Evolutionary conservation across 2,329 filamentous ascomycete genomes (phyloP).

Genomic region (Apiospora rasikravindrae): DNA sequence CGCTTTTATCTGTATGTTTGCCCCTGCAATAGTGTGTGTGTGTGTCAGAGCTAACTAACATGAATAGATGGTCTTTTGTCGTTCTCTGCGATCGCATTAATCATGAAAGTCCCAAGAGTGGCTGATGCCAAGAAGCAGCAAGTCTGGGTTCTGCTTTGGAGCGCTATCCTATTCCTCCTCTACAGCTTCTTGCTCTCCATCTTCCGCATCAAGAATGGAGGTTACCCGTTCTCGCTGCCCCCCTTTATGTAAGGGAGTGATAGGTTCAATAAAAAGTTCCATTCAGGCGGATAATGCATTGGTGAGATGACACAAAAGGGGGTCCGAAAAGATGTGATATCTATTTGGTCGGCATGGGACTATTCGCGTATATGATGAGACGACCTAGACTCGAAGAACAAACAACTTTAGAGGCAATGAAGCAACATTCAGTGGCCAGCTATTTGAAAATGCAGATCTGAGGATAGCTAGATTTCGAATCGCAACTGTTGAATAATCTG

Average conservation of each 20-base stretch:
- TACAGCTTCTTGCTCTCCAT: slow-evolving; percentile 95
- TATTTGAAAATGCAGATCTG: not conserved
- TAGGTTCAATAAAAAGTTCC: not conserved
- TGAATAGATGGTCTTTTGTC: slow-evolving; percentile 70
- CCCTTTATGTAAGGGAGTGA: slow-evolving; percentile 69
- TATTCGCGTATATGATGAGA: slow-evolving; percentile 1
- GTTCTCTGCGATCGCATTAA: slow-evolving; percentile 89
- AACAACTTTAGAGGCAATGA: slow-evolving; percentile 1
- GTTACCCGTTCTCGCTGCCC: slow-evolving; percentile 92
- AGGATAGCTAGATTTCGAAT: not conserved
- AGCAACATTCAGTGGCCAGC: not conserved
- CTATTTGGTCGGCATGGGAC: not conserved
- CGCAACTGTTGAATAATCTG: not conserved
- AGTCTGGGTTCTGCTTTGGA: slow-evolving; percentile 81
- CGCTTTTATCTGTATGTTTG: slow-evolving; percentile 83
- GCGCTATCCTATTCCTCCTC: slow-evolving; percentile 74
- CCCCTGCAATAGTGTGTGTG: not conserved
- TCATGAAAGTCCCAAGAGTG: slow-evolving; percentile 91
- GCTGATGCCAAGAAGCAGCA: slow-evolving; percentile 78
- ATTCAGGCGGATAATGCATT: slow-evolving; percentile 1
- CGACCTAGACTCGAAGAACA: slow-evolving; percentile 4
- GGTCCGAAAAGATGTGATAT: not conserved
- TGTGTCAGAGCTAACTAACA: slow-evolving; percentile 30
- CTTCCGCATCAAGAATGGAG: slow-evolving; percentile 92
- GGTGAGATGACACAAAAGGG: not conserved